Conservation (phyloP, 495 filamentous ascomycete species). For the Neurospora tetraspora region DNA sequence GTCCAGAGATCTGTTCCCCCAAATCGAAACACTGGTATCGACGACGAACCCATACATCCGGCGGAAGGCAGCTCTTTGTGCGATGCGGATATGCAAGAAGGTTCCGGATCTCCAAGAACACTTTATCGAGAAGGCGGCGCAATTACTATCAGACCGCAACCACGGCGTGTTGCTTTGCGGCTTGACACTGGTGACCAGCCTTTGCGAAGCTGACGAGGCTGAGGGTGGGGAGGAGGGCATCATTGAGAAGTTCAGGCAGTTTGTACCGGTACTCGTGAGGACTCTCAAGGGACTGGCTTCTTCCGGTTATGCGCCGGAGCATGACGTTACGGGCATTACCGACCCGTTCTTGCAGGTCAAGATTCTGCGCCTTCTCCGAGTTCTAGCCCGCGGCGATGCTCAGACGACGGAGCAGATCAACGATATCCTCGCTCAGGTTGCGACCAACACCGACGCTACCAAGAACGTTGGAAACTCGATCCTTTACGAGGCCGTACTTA, state of each 20-base stretch:
- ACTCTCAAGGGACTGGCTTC: slow-evolving; percentile 83
- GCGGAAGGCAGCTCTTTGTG: slow-evolving; percentile 94
- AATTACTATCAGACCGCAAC: slow-evolving; percentile 80
- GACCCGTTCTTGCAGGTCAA: slow-evolving; percentile 99
- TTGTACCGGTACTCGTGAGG: slow-evolving; percentile 71
- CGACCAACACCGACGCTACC: slow-evolving; percentile 93
- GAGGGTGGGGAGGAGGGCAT: slow-evolving; percentile 79
- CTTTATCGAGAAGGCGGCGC: slow-evolving; percentile 86
- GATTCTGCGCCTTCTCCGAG: slow-evolving; percentile 74
- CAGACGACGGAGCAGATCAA: slow-evolving; percentile 95
- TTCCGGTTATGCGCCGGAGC: slow-evolving; percentile 94
- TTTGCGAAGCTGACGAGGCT: slow-evolving; percentile 88
- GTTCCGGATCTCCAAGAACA: slow-evolving; percentile 96
- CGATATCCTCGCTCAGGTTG: slow-evolving; percentile 95
- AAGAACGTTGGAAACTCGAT: slow-evolving; percentile 99
- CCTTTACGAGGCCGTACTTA: slow-evolving; percentile 92
- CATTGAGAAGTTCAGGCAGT: slow-evolving; percentile 79
- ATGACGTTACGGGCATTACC: slow-evolving; percentile 95
- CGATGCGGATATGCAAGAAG: slow-evolving; percentile 98
- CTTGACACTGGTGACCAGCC: slow-evolving; percentile 78
- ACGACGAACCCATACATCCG: slow-evolving; percentile 95
- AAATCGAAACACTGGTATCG: slow-evolving; percentile 83
- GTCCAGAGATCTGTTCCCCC: slow-evolving; percentile 93
- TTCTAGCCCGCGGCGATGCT: slow-evolving; percentile 77
- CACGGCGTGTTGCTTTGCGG: slow-evolving; percentile 92